Conservation (phyloP, 306 rosid genomes). For the Vigna hirtella region DNA sequence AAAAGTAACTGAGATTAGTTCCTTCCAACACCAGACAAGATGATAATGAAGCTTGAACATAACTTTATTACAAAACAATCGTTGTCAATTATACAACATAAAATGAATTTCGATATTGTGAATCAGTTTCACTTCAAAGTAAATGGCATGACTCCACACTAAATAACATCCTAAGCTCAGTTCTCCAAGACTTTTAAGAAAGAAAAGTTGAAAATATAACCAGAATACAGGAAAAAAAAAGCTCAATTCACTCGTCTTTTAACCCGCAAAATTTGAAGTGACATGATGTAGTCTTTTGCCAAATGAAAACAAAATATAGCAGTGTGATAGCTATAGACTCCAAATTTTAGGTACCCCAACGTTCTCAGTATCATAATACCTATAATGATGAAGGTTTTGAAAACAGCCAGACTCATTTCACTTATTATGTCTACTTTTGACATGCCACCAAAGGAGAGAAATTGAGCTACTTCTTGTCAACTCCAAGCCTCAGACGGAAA, state of each 20-base stretch:
- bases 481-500: constrained; percentile 75
- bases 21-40: constrained; percentile 2
- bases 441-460: constrained; percentile 11
- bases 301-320: neutral
- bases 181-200: neutral
- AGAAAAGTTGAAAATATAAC: neutral
- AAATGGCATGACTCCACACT: constrained; percentile 4
- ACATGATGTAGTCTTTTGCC: constrained; percentile 19
- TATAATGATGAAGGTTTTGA: neutral
- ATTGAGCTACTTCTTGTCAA: constrained; percentile 44
- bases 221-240: constrained; percentile 19
- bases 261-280: constrained; percentile 33
- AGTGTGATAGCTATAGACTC: too few relatives aligned
- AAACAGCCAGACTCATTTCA: constrained; percentile 26
- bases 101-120: constrained; percentile 22
- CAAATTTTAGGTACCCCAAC: constrained; percentile 30
- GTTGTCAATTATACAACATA: constrained; percentile 23
- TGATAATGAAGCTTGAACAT: neutral
- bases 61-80: constrained; percentile 16
- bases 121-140: neutral
- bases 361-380: constrained; percentile 2
- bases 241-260: neutral
- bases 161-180: constrained; percentile 6
- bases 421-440: constrained; percentile 28
- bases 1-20: neutral